Conservation (phyloP, 2,329 filamentous ascomycete genomes). For the Neofusicoccum cordaticola region DNA sequence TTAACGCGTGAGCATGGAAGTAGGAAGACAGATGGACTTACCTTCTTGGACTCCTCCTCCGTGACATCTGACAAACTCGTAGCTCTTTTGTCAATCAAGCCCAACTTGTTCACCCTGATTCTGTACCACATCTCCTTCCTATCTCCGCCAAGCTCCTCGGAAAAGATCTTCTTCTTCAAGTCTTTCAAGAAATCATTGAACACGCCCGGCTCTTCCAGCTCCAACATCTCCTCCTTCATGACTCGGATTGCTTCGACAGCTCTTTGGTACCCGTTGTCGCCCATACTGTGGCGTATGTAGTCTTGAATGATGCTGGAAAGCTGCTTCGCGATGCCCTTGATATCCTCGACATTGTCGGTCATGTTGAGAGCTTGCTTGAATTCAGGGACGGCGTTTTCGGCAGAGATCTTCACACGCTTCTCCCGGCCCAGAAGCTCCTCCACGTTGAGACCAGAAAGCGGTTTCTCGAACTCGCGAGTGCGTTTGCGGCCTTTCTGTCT, state of each 20-base stretch:
- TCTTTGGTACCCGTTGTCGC: slow-evolving; percentile 69
- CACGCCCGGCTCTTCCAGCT: slow-evolving; percentile 69
- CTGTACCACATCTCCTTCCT: slow-evolving; percentile 79
- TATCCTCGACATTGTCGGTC: slow-evolving; percentile 56
- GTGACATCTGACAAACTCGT: slow-evolving; percentile 65
- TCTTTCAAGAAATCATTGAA: slow-evolving; percentile 73
- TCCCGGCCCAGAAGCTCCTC: slow-evolving; percentile 70
- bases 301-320: slow-evolving; percentile 69
- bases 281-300: slow-evolving; percentile 70
- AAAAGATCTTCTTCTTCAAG: slow-evolving; percentile 70
- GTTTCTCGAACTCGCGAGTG: slow-evolving; percentile 67
- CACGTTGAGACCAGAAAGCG: slow-evolving; percentile 85
- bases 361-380: slow-evolving; percentile 76
- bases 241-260: slow-evolving; percentile 74
- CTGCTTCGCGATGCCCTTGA: slow-evolving; percentile 68
- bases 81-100: slow-evolving; percentile 66
- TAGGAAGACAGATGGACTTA: background rate
- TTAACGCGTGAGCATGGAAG: background rate
- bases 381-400: slow-evolving; percentile 79
- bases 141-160: slow-evolving; percentile 70
- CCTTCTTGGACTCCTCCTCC: slow-evolving; percentile 62
- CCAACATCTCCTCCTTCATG: slow-evolving; percentile 73
- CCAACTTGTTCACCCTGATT: slow-evolving; percentile 64
- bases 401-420: slow-evolving; percentile 55
- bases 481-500: slow-evolving; percentile 72